Evolutionary conservation across 129 eudicot genomes (phyloP).

Genomic region (Artemisia tridentata): DNA sequence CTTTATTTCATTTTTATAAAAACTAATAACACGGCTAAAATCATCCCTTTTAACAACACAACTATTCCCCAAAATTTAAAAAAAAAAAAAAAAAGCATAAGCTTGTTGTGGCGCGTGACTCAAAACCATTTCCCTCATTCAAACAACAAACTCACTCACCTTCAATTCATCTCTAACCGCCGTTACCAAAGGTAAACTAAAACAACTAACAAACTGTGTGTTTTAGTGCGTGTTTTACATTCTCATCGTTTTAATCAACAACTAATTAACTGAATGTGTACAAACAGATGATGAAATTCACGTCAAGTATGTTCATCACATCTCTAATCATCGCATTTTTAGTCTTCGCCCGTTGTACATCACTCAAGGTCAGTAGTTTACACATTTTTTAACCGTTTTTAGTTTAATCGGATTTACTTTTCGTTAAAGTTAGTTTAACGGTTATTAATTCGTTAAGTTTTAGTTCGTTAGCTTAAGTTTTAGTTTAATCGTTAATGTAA

Average conservation of each 20-base stretch:
- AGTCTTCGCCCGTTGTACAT: slow-evolving; percentile 34
- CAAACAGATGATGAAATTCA: slow-evolving; percentile 25
- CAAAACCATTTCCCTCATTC: not conserved
- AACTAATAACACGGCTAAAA: not conserved
- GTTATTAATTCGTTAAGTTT: too few species aligned
- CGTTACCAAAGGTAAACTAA: slow-evolving; percentile 26
- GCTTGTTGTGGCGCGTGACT: slow-evolving; percentile 24
- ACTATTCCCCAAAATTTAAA: not conserved
- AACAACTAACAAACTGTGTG: slow-evolving; percentile 18
- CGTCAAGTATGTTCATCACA: slow-evolving; percentile 28
- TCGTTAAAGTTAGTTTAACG: too few species aligned
- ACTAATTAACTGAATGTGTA: slow-evolving; percentile 15
- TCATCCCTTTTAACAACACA: too few species aligned
- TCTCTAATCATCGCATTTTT: slow-evolving; percentile 27
- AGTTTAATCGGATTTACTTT: not conserved
- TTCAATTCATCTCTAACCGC: slow-evolving; percentile 9
- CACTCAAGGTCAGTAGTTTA: slow-evolving; percentile 37
- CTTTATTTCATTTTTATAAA: not conserved
- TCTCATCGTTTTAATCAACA: slow-evolving; percentile 18
- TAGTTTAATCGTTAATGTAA: too few species aligned
- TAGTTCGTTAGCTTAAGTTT: too few species aligned
- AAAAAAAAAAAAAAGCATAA: not conserved
- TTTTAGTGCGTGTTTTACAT: not conserved
- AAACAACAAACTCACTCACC: slow-evolving; percentile 5
- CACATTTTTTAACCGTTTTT: not conserved